A percentile compares a stretch with the other conserved stretches of the same genome.
Conservation (phyloP, 176 grass and related monocot species). For the Carex pumila region DNA sequence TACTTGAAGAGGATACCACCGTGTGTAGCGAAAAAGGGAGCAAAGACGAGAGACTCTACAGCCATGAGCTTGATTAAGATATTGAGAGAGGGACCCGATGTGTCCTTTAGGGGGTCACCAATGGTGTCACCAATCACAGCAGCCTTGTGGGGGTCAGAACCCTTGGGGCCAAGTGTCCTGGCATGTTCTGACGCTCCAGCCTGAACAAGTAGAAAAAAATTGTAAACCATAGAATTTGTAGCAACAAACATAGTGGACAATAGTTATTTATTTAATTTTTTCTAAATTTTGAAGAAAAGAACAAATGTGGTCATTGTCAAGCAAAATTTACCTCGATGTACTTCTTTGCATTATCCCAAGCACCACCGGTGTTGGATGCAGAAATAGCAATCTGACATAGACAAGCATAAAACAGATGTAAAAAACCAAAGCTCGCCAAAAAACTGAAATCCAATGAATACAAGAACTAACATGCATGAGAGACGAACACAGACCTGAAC, state of each 20-base stretch:
- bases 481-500: slow-evolving; percentile 55
- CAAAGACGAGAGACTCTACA: slow-evolving; percentile 86
- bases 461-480: not conserved
- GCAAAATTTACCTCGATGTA: slow-evolving; percentile 72
- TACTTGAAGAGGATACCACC: slow-evolving; percentile 82
- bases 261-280: not conserved
- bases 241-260: not conserved
- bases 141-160: slow-evolving; percentile 84
- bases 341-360: slow-evolving; percentile 92
- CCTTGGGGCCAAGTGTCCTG: slow-evolving; percentile 58
- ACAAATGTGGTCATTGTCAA: not conserved
- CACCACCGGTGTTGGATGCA: slow-evolving; percentile 91
- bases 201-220: slow-evolving; percentile 30
- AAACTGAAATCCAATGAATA: not conserved
- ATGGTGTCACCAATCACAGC: slow-evolving; percentile 94
- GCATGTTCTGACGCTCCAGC: slow-evolving; percentile 88
- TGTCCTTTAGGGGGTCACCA: slow-evolving; percentile 89
- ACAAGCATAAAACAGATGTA: not conserved
- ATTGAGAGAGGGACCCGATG: slow-evolving; percentile 83
- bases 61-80: slow-evolving; percentile 99
- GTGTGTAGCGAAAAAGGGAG: slow-evolving; percentile 80
- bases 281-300: not conserved
- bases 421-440: not conserved
- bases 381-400: slow-evolving; percentile 75
- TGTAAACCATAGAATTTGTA: not conserved